Evolutionary conservation across 495 filamentous ascomycete genomes (phyloP).

Genomic region (Xylaria sp.): DNA sequence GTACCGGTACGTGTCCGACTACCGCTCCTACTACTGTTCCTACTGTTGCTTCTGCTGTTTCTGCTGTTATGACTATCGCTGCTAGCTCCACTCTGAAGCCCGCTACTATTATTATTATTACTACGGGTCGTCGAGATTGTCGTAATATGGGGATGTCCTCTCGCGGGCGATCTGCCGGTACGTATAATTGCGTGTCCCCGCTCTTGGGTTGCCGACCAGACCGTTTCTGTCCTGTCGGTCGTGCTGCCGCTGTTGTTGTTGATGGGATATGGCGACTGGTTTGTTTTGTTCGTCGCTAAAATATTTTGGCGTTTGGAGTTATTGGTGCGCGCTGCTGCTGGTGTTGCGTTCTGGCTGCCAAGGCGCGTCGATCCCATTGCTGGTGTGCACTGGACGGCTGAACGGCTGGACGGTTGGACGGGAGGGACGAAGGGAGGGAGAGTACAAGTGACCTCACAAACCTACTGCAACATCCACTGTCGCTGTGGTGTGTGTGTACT

Average conservation of each 20-base stretch:
- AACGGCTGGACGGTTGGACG: too few relatives aligned
- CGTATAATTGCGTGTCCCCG: conserved; percentile 19
- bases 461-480: background rate
- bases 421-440: too few relatives aligned
- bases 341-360: conserved; percentile 19
- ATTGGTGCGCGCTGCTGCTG: conserved; percentile 1
- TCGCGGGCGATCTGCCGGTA: conserved; percentile 15
- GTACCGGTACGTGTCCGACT: background rate
- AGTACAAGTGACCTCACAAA: too few relatives aligned
- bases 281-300: conserved; percentile 6
- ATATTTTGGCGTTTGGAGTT: conserved; percentile 14
- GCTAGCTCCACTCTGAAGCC: background rate
- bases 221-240: conserved; percentile 6
- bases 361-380: conserved; percentile 15
- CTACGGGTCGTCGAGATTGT: conserved; percentile 29
- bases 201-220: conserved; percentile 7
- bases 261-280: background rate
- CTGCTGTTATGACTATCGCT: background rate
- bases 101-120: conserved; percentile 2
- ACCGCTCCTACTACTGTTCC: background rate
- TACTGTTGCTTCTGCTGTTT: background rate
- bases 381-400: too few relatives aligned
- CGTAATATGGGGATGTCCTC: conserved; percentile 21
- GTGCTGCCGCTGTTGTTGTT: background rate
- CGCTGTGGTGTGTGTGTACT: too few relatives aligned